Evolutionary conservation across 2,329 filamentous ascomycete species (phyloP), one percentile per base, ranked within the genome.

Genomic region (Mycosphaerella sp.): DNA sequence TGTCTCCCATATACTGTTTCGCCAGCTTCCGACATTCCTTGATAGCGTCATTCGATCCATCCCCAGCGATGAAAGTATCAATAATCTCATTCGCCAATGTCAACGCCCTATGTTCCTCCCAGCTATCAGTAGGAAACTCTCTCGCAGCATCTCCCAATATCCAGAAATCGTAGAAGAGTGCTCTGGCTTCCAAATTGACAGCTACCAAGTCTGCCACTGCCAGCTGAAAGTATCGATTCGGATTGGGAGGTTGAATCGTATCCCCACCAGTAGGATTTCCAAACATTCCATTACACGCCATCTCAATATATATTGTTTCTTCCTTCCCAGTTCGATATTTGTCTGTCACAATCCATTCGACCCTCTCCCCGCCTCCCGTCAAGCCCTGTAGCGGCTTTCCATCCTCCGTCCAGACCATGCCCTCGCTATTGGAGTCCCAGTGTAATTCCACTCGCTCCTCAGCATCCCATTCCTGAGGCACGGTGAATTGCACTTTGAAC

Each of bases 211-310:
- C 85, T 11, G 91, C 92, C 59, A 83, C 85, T 58, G 76, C 74
- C 51, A 98, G 79, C 54, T 78, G 79, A 70, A 86, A 98, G 68
- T 86, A 87, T 64, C 80, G 86, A 75, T 96, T 83, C n/a, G 88
- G 87, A 56, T 86, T 78, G 0, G 93, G 93, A 11, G 93, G 90
- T 69, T 95, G 88, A 62, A 96, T 97, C 32, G 79, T 83, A 69
- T 95, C 89, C 26, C 89, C 89, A 17, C 86, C 86, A 0, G 86
- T 80, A 0, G 90, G 86, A 69, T 95, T 95, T 63, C 93, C 93
- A 73, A 97, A 97, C 91, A 97, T 97, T 71, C 86, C 85, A 70
- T 98, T 98, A 74, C 93, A 97, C 17, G 93, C 93, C 88, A 97
- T 95, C 74, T 98, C 93, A 60, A 98, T 85, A 71, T 96, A 98